These are phyloP conservation scores for Russula earlei DNA, from an alignment of 768 basidiomycete genomes.

Conservation along the genomic window DNA sequence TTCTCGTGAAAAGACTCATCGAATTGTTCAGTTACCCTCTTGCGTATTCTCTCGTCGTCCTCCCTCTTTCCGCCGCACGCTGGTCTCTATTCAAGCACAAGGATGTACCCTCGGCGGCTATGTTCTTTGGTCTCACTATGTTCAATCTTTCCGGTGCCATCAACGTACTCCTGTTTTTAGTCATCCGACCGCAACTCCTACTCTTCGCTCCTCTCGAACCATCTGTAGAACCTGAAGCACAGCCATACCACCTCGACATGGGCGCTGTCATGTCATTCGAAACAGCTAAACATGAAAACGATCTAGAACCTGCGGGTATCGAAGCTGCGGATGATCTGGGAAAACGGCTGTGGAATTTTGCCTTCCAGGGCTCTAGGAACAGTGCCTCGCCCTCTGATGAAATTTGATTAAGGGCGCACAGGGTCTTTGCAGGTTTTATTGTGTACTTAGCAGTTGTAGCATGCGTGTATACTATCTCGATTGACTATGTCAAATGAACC, in stretches of 20 bases:
- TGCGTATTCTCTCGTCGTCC: conserved; percentile 31
- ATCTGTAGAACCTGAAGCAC: neutral
- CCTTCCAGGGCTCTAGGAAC: neutral
- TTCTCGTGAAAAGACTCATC: neutral
- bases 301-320: neutral
- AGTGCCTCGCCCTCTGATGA: neutral
- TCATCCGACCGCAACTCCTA: conserved; percentile 29
- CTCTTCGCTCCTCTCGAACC: conserved; percentile 22
- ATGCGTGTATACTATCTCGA: no score
- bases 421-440: neutral
- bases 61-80: conserved; percentile 34
- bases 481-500: no score
- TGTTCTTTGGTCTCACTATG: conserved; percentile 26
- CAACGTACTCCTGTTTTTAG: conserved; percentile 34
- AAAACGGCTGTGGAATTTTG: neutral
- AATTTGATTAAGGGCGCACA: neutral
- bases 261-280: neutral
- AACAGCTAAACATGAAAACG: neutral
- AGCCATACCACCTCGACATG: neutral
- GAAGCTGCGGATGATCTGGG: neutral
- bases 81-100: conserved; percentile 28
- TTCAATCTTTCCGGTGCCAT: conserved; percentile 32
- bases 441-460: no score
- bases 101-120: conserved; percentile 26
- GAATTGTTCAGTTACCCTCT: conserved; percentile 30